These are phyloP conservation scores for Lecanicillium sp. DNA, from an alignment of 2,329 filamentous ascomycete species.

Conservation along the genomic window DNA sequence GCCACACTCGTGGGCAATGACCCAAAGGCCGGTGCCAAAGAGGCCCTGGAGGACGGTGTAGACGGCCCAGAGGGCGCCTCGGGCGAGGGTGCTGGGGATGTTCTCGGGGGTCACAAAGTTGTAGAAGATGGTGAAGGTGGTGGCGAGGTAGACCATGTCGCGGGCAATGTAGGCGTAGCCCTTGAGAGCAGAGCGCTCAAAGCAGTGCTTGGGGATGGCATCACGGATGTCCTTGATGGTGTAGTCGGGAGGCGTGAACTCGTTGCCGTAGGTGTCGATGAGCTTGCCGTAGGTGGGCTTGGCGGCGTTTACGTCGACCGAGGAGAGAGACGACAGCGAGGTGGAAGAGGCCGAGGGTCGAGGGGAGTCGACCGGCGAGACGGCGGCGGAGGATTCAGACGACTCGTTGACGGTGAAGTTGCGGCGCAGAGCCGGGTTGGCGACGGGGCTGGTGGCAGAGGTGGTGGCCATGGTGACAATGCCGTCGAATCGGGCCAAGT, in stretches of 20 bases:
- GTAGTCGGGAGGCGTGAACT: slow-evolving; percentile 89
- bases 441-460: slow-evolving; percentile 32
- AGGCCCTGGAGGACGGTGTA: slow-evolving; percentile 83
- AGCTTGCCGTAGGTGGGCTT: slow-evolving; percentile 54
- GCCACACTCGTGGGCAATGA: slow-evolving; percentile 95
- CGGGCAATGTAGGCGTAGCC: slow-evolving; percentile 79
- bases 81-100: slow-evolving; percentile 60
- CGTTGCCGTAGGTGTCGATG: slow-evolving; percentile 87
- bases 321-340: slow-evolving; percentile 83
- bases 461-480: slow-evolving; percentile 36
- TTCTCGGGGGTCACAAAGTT: slow-evolving; percentile 81
- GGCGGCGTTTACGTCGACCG: slow-evolving; percentile 41
- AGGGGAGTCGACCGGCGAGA: slow-evolving; percentile 53
- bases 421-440: slow-evolving; percentile 39
- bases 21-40: slow-evolving; percentile 91
- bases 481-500: neutral
- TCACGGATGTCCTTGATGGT: slow-evolving; percentile 96
- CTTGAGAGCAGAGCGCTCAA: slow-evolving; percentile 69
- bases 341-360: slow-evolving; percentile 69
- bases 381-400: slow-evolving; percentile 46
- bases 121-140: slow-evolving; percentile 83
- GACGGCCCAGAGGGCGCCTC: slow-evolving; percentile 55
- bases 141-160: slow-evolving; percentile 64
- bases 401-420: slow-evolving; percentile 40
- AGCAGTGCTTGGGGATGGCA: slow-evolving; percentile 97